Conservation (phyloP, 2,329 filamentous ascomycete species). For the Tolypocladium ovalisporum region DNA sequence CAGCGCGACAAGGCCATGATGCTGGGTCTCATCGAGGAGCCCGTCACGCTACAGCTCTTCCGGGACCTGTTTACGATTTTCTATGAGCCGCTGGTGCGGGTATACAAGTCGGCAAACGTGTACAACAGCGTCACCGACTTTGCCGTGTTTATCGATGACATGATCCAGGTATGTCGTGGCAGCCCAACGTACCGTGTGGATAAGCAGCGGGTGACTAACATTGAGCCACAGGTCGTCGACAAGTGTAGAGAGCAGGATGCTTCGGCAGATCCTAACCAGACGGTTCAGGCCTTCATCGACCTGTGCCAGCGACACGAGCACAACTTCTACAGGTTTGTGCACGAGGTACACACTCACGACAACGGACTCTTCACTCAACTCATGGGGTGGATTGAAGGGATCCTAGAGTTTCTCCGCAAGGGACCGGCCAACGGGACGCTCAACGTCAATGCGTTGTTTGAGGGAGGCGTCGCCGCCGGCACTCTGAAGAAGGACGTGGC, state of each 20-base stretch:
- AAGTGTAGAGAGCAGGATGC: conserved; percentile 64
- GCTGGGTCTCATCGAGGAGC: conserved; percentile 88
- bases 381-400: conserved; percentile 95
- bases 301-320: conserved; percentile 89
- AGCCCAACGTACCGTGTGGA: background rate
- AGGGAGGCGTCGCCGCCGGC: conserved; percentile 59
- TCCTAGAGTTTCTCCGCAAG: conserved; percentile 82
- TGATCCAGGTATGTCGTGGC: conserved; percentile 55
- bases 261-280: conserved; percentile 93
- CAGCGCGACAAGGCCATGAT: conserved; percentile 97
- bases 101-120: conserved; percentile 98
- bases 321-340: conserved; percentile 98
- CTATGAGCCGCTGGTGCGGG: conserved; percentile 91
- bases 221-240: conserved; percentile 44
- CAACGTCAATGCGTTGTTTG: conserved; percentile 89
- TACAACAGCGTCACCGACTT: conserved; percentile 98
- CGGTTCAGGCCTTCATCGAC: conserved; percentile 95
- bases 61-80: conserved; percentile 96
- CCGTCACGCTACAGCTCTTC: conserved; percentile 93
- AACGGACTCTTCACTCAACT: conserved; percentile 92
- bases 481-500: conserved; percentile 61
- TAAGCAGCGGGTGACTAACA: conserved; percentile 6
- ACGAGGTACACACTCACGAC: conserved; percentile 94
- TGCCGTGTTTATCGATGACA: conserved; percentile 83
- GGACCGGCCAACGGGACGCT: conserved; percentile 78